Evolutionary conservation across 1,139 yeast genomes (phyloP).

Genomic region (Yamadazyma diospyri): DNA sequence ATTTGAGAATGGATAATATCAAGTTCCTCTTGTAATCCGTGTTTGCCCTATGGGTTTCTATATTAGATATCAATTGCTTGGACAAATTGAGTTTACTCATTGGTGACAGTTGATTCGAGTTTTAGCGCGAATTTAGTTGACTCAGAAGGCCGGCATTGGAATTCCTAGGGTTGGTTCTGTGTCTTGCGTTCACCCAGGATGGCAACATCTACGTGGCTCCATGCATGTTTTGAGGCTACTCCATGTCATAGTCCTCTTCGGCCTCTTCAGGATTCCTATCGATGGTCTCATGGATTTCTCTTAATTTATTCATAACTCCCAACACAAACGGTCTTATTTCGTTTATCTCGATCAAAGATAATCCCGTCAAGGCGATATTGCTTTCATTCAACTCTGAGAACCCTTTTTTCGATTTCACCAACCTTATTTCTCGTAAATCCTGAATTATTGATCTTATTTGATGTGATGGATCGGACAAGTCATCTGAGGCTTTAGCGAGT

Average conservation of each 20-base stretch:
- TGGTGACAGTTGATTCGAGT: no score
- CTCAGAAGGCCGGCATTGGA: no score
- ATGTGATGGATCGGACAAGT: slow-evolving; percentile 63
- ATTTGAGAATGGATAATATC: slow-evolving; percentile 64
- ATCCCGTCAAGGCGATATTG: slow-evolving; percentile 77
- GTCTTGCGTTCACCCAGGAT: no score
- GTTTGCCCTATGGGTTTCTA: slow-evolving; percentile 28
- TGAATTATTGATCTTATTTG: slow-evolving; percentile 67
- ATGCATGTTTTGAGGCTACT: no score
- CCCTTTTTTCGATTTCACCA: slow-evolving; percentile 79
- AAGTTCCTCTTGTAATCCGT: slow-evolving; percentile 48
- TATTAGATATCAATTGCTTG: slow-evolving; percentile 38
- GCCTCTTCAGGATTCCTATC: slow-evolving; percentile 14
- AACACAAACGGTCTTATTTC: slow-evolving; percentile 82
- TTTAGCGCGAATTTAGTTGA: no score
- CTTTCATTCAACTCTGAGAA: slow-evolving; percentile 74
- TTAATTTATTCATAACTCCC: slow-evolving; percentile 73
- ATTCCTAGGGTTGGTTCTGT: no score
- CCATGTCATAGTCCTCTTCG: slow-evolving; percentile 4
- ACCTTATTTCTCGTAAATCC: slow-evolving; percentile 80
- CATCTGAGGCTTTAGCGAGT: slow-evolving; percentile 69
- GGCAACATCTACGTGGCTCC: no score
- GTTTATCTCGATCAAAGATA: slow-evolving; percentile 80
- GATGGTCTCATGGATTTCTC: slow-evolving; percentile 46
- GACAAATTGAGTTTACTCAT: slow-evolving; percentile 34